These are phyloP conservation scores for Baorangia bicolor DNA, from an alignment of 768 basidiomycete genomes.

Conservation along the genomic window DNA sequence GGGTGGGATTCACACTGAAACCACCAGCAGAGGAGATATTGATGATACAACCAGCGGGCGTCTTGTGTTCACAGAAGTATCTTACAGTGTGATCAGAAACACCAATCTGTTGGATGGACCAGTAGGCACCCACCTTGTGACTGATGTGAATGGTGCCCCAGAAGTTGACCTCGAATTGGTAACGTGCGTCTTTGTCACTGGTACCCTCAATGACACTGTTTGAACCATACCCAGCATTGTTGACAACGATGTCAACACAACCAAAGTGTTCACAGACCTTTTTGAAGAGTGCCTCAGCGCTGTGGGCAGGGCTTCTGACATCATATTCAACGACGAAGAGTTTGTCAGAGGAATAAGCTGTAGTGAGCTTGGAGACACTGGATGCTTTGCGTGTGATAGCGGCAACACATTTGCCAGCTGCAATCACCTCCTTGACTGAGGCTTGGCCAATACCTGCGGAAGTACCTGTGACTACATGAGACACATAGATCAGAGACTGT, in stretches of 20 bases:
- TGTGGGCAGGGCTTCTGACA: constrained; percentile 25
- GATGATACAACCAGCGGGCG: constrained; percentile 21
- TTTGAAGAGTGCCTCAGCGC: constrained; percentile 20
- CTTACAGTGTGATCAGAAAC: constrained; percentile 13
- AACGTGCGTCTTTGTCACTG: constrained; percentile 25
- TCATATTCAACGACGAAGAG: constrained; percentile 33
- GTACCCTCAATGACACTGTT: constrained; percentile 27
- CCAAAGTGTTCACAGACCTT: constrained; percentile 26
- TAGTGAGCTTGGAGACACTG: constrained; percentile 15
- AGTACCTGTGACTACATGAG: constrained; percentile 44
- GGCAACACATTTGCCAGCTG: constrained; percentile 28
- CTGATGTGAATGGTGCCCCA: constrained; percentile 30
- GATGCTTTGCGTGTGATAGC: constrained; percentile 29
- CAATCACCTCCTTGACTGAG: constrained; percentile 27
- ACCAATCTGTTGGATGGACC: not conserved
- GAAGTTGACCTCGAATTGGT: constrained; percentile 34
- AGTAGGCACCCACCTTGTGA: constrained; percentile 15
- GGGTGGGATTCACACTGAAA: constrained; percentile 15
- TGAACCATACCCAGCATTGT: constrained; percentile 32
- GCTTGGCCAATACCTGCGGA: constrained; percentile 40
- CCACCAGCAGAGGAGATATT: constrained; percentile 23
- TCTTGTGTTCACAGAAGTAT: constrained; percentile 33
- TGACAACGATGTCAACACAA: constrained; percentile 34
- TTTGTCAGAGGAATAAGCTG: constrained; percentile 14
- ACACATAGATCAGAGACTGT: not conserved